Conservation (phyloP, 768 basidiomycete species). For the Kwoniella newhampshirensis region DNA sequence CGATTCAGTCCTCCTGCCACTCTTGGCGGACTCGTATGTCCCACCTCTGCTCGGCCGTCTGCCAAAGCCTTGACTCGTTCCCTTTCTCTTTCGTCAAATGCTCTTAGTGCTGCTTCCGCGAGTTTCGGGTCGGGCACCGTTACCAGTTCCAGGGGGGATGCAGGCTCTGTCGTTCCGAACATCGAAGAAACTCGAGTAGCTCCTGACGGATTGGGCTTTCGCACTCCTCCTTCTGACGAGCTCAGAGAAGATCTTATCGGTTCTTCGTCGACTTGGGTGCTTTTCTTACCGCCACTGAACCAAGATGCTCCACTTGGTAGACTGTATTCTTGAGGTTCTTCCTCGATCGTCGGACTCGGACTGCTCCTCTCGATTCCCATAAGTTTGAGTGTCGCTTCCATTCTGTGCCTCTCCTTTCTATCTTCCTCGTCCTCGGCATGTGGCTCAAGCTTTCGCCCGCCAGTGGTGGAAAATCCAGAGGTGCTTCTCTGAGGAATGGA, state of each 20-base stretch:
- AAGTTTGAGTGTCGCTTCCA: constrained; percentile 87
- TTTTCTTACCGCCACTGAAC: background rate
- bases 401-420: constrained; percentile 75
- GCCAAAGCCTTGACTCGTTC: constrained; percentile 71
- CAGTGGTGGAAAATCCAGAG: constrained; percentile 8
- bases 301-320: background rate
- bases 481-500: background rate
- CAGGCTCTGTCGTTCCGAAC: constrained; percentile 54
- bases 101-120: constrained; percentile 71
- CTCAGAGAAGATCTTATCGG: background rate
- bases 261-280: background rate
- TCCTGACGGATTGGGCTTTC: constrained; percentile 9
- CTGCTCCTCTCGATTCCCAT: constrained; percentile 72
- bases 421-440: constrained; percentile 85
- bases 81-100: constrained; percentile 77
- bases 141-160: constrained; percentile 60
- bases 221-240: background rate
- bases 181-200: constrained; percentile 58
- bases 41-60: constrained; percentile 60
- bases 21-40: constrained; percentile 27
- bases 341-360: constrained; percentile 4
- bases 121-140: constrained; percentile 76
- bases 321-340: constrained; percentile 5
- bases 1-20: background rate
- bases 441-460: constrained; percentile 76